These are phyloP conservation scores for Plasmodium relictum DNA, from an alignment of 169 alveolate species.

Conservation along the genomic window DNA sequence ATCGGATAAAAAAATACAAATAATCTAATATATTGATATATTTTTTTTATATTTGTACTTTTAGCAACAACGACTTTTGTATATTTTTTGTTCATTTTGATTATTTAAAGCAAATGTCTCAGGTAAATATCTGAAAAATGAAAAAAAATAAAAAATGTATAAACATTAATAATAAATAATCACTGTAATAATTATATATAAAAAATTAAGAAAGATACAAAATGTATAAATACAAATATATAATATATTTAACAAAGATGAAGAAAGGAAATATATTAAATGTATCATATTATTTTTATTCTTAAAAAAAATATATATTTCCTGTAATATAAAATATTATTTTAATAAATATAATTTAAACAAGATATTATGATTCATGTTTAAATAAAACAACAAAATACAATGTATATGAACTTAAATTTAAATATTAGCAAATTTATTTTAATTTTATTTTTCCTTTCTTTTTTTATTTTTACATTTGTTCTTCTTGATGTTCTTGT, in stretches of 20 bases:
- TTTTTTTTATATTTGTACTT: conserved; percentile 9
- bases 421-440: background rate
- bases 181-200: no score
- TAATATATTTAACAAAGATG: no score
- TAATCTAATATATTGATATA: conserved; percentile 17
- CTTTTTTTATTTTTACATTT: conserved; percentile 79
- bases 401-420: background rate
- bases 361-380: background rate
- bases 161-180: no score
- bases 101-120: conserved; percentile 72
- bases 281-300: no score
- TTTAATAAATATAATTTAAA: background rate
- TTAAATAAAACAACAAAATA: background rate
- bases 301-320: no score
- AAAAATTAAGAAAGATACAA: background rate
- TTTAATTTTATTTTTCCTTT: background rate
- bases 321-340: no score
- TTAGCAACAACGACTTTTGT: conserved; percentile 65
- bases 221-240: background rate
- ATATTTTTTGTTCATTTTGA: conserved; percentile 51
- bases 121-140: conserved; percentile 68
- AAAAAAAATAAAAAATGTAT: conserved; percentile 1
- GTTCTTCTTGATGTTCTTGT: conserved; percentile 91
- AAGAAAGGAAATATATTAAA: no score
- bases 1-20: conserved; percentile 25